A percentile compares a stretch with the other conserved stretches of the same genome.
Evolutionary conservation across 2,329 filamentous ascomycete genomes (phyloP).

Genomic region (Magnaporthiopsis poae): DNA sequence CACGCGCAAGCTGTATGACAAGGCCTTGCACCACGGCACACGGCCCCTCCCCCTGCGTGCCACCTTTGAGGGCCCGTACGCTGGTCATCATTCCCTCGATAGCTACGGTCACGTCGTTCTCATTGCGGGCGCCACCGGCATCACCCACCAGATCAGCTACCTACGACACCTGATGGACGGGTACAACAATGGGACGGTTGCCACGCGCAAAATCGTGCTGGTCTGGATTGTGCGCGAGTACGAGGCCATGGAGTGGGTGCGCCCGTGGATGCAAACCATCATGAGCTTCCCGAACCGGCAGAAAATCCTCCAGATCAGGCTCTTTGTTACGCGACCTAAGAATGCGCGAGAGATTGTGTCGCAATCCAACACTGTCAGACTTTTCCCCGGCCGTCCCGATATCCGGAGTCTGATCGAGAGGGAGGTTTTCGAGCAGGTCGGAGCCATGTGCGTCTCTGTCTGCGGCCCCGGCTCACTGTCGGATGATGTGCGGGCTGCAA

Average conservation of each 20-base stretch:
- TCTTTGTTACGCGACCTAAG: slow-evolving; percentile 83
- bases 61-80: slow-evolving; percentile 83
- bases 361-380: slow-evolving; percentile 70
- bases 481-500: slow-evolving; percentile 64
- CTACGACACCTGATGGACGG: slow-evolving; percentile 66
- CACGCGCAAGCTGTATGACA: slow-evolving; percentile 70
- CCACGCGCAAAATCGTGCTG: slow-evolving; percentile 70
- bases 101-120: slow-evolving; percentile 89
- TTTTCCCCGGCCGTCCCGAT: slow-evolving; percentile 84
- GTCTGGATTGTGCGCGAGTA: slow-evolving; percentile 89
- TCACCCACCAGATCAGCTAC: slow-evolving; percentile 89
- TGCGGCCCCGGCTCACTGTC: slow-evolving; percentile 67
- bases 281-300: slow-evolving; percentile 70
- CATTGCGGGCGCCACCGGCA: slow-evolving; percentile 85
- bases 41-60: slow-evolving; percentile 55
- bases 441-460: slow-evolving; percentile 79
- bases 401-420: slow-evolving; percentile 67
- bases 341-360: slow-evolving; percentile 73
- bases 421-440: slow-evolving; percentile 72
- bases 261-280: slow-evolving; percentile 69
- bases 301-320: slow-evolving; percentile 73
- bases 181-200: slow-evolving; percentile 60
- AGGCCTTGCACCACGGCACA: slow-evolving; percentile 45
- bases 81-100: slow-evolving; percentile 70
- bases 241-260: slow-evolving; percentile 85